Evolutionary conservation across 2,329 filamentous ascomycete species (phyloP).

Genomic region (Cryoendolithus antarcticus): DNA sequence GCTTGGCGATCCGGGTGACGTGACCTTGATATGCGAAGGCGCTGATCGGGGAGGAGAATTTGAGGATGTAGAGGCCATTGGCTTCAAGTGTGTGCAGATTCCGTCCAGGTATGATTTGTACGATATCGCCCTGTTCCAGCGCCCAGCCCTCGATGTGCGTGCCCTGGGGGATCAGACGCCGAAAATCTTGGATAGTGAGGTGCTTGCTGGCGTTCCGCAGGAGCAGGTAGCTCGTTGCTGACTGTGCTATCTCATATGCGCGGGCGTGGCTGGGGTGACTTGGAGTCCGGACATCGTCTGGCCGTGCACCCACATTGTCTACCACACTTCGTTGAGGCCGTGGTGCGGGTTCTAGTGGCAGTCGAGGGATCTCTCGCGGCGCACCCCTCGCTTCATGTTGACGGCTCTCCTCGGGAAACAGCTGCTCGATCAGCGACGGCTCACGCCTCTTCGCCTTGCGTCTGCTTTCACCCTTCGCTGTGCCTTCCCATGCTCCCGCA

Average conservation of each 20-base stretch:
- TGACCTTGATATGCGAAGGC: slow-evolving; percentile 51
- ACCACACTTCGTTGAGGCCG: too few species aligned
- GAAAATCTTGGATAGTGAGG: slow-evolving; percentile 57
- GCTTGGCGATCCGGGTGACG: slow-evolving; percentile 37
- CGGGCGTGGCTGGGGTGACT: too few species aligned
- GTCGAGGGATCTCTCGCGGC: slow-evolving; percentile 22
- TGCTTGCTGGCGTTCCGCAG: slow-evolving; percentile 47
- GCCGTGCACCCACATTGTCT: too few species aligned
- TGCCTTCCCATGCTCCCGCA: not conserved
- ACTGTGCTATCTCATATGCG: slow-evolving; percentile 5
- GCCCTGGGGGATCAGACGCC: slow-evolving; percentile 50
- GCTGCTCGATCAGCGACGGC: slow-evolving; percentile 34
- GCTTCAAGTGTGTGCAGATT: slow-evolving; percentile 51
- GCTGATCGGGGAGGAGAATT: slow-evolving; percentile 50
- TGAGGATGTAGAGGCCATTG: slow-evolving; percentile 53
- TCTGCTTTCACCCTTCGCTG: slow-evolving; percentile 2
- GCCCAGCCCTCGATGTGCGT: slow-evolving; percentile 55
- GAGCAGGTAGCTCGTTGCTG: slow-evolving; percentile 37
- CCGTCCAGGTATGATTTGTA: slow-evolving; percentile 49
- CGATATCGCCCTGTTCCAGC: slow-evolving; percentile 41
- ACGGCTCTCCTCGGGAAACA: slow-evolving; percentile 42
- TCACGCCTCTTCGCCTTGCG: slow-evolving; percentile 9
- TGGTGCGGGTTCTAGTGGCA: slow-evolving; percentile 14
- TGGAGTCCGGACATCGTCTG: too few species aligned
- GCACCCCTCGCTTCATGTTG: slow-evolving; percentile 11